Conservation (phyloP, 768 basidiomycete species). For the Mycena crocata region DNA sequence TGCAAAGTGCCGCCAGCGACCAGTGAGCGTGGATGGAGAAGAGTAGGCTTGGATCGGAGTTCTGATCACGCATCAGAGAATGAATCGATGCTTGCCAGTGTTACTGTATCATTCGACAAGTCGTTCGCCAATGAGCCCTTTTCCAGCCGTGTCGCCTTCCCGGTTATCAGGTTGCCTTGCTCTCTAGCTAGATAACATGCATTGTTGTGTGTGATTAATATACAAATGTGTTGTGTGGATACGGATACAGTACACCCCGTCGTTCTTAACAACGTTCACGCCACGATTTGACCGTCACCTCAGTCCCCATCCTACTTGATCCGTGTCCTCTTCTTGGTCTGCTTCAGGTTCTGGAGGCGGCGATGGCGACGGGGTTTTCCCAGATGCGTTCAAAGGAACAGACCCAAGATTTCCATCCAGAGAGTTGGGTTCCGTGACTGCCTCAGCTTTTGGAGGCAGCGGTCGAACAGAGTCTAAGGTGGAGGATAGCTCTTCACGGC, state of each 20-base stretch:
- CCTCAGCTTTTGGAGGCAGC: no score
- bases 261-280: neutral
- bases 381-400: neutral
- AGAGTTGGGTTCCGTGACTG: no score
- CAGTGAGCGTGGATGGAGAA: slow-evolving; percentile 13
- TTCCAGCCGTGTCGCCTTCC: neutral
- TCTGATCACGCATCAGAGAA: neutral
- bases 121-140: neutral
- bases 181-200: neutral
- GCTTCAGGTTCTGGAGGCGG: neutral
- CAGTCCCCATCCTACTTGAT: slow-evolving; percentile 4
- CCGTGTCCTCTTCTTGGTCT: slow-evolving; percentile 12
- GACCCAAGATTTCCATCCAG: no score
- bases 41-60: slow-evolving; percentile 3
- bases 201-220: slow-evolving; percentile 9
- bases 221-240: slow-evolving; percentile 19
- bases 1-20: slow-evolving; percentile 45
- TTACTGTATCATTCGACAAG: neutral
- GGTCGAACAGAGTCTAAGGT: no score
- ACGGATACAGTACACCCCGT: slow-evolving; percentile 20
- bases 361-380: neutral
- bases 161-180: neutral
- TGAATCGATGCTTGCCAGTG: neutral
- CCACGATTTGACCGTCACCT: neutral
- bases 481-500: no score